Evolutionary conservation across 169 alveolate genomes (phyloP).

Genomic region (Neospora caninum): DNA sequence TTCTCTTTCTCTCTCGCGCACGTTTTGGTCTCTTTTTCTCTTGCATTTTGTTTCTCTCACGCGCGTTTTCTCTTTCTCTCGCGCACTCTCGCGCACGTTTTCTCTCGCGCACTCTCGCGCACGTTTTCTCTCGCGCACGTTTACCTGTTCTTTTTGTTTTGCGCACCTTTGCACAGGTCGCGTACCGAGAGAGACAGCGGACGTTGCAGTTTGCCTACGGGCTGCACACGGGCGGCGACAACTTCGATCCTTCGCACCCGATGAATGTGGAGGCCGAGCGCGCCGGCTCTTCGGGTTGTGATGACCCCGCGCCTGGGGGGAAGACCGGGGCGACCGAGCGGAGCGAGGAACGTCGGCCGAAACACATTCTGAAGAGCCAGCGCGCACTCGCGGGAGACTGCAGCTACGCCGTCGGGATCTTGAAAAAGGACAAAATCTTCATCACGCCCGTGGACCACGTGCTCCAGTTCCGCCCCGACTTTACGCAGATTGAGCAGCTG

Average conservation of each 20-base stretch:
- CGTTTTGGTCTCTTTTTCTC: too few species aligned
- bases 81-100: background rate
- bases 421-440: slow-evolving; percentile 18
- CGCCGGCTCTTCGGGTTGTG: background rate
- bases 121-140: background rate
- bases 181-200: background rate
- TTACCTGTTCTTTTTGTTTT: background rate
- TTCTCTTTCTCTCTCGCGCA: too few species aligned
- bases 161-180: slow-evolving; percentile 9
- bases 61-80: background rate
- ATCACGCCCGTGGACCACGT: slow-evolving; percentile 42
- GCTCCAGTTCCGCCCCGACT: slow-evolving; percentile 45
- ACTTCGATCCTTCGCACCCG: slow-evolving; percentile 31
- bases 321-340: background rate
- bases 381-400: slow-evolving; percentile 39
- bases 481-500: slow-evolving; percentile 7
- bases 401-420: slow-evolving; percentile 49
- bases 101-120: background rate
- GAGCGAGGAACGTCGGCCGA: background rate
- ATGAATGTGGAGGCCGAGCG: slow-evolving; percentile 3
- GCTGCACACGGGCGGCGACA: slow-evolving; percentile 25
- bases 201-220: slow-evolving; percentile 36
- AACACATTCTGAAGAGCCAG: slow-evolving; percentile 32
- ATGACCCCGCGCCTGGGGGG: background rate
- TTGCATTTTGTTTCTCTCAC: background rate